These are phyloP conservation scores for Candida montana DNA, from an alignment of 805 yeast species.

Conservation along the genomic window DNA sequence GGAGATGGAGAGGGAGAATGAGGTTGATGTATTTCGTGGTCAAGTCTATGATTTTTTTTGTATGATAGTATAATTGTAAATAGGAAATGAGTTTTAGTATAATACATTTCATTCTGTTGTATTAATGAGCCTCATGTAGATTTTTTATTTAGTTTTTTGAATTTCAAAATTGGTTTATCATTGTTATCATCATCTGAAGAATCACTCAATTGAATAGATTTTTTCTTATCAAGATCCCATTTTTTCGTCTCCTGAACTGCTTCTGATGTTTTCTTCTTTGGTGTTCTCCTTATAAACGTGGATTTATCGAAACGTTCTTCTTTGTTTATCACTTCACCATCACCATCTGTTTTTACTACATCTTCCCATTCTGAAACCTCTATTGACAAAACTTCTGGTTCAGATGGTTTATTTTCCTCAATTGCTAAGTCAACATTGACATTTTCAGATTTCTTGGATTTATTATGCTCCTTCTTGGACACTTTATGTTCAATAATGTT, in stretches of 20 bases:
- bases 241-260: slow-evolving; percentile 21
- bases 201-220: slow-evolving; percentile 14
- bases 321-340: no score
- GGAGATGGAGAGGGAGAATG: no score
- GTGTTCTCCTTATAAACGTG: not conserved
- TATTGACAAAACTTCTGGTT: not conserved
- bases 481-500: slow-evolving; percentile 2
- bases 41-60: not conserved
- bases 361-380: slow-evolving; percentile 8
- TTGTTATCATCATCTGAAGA: slow-evolving; percentile 8
- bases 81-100: slow-evolving; percentile 3
- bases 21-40: not conserved
- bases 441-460: not conserved
- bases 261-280: slow-evolving; percentile 1
- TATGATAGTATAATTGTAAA: slow-evolving; percentile 5
- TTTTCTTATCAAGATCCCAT: slow-evolving; percentile 25
- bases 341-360: no score
- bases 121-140: not conserved
- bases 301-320: no score
- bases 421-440: not conserved
- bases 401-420: not conserved
- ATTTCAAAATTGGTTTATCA: slow-evolving; percentile 5
- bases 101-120: not conserved
- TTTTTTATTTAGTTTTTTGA: slow-evolving; percentile 20
- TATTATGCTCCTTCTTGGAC: not conserved